phyloP scores from a whole-genome alignment of 352 stramenopile species.

The Phytophthora pluvialis region DNA sequence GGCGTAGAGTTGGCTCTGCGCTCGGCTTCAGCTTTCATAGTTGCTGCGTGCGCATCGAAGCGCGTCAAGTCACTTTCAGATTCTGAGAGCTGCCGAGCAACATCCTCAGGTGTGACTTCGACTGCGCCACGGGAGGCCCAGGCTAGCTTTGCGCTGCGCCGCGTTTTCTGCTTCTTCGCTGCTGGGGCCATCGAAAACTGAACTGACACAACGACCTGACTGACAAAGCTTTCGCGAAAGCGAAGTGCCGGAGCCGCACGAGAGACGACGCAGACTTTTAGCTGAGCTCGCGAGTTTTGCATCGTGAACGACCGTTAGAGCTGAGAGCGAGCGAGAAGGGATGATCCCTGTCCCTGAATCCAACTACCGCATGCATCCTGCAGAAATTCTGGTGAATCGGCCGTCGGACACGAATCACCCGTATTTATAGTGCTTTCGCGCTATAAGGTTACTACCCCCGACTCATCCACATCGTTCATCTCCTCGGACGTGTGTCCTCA shows the following conservation, averaged over 20 bases:
- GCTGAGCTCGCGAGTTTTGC: neutral
- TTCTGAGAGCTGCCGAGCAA: neutral
- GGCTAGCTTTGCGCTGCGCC: neutral
- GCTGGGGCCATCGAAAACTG: constrained; percentile 4
- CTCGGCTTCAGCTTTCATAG: constrained; percentile 5
- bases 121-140: neutral
- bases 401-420: no score
- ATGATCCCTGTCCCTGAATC: constrained; percentile 3
- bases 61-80: neutral
- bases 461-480: constrained; percentile 1
- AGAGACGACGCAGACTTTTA: constrained; percentile 14
- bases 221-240: no score
- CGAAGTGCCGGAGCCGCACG: neutral
- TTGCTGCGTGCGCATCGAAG: constrained; percentile 1
- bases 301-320: neutral
- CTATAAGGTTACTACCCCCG: no score
- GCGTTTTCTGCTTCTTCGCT: constrained; percentile 14
- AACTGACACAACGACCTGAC: neutral
- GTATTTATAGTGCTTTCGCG: no score
- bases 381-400: neutral
- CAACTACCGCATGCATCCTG: constrained; percentile 8
- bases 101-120: neutral
- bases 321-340: no score
- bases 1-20: no score
- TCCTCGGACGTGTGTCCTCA: no score